Evolutionary conservation across 257 asterid species (phyloP).

Genomic region (Thymus mandschuricus): DNA sequence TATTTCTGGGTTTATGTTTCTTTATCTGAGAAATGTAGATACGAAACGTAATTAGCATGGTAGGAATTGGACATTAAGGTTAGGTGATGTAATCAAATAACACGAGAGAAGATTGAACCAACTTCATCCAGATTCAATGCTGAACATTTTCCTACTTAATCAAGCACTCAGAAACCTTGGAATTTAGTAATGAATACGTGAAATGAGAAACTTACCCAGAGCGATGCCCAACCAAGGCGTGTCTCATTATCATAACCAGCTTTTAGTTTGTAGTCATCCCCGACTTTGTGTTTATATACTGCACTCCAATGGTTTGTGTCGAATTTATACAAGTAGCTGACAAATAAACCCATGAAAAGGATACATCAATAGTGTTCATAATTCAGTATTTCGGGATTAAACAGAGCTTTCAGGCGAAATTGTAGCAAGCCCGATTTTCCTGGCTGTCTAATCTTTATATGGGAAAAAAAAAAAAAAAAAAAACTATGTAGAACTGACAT

Average conservation of each 20-base stretch:
- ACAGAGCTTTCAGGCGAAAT: not conserved
- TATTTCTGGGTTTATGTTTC: too few species aligned
- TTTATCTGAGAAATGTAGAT: too few species aligned
- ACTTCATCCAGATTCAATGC: not conserved
- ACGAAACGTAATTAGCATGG: too few species aligned
- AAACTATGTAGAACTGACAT: not conserved
- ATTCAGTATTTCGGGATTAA: not conserved
- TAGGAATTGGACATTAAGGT: not conserved
- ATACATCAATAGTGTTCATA: constrained; percentile 23
- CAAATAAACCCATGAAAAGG: constrained; percentile 20
- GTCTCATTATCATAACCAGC: constrained; percentile 90
- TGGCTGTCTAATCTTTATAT: not conserved
- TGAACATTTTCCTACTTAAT: not conserved
- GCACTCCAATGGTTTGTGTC: constrained; percentile 84
- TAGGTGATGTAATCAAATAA: not conserved
- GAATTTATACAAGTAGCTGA: constrained; percentile 82
- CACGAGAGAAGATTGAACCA: not conserved
- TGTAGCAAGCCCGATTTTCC: not conserved
- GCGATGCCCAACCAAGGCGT: constrained; percentile 95
- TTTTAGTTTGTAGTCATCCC: constrained; percentile 82
- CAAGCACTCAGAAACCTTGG: not conserved
- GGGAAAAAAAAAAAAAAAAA: not conserved
- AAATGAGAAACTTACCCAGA: constrained; percentile 66
- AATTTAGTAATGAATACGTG: not conserved
- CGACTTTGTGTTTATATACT: constrained; percentile 79